Evolutionary conservation across 2,329 filamentous ascomycete genomes (phyloP), one percentile per base, ranked within the genome.

Genomic region (Colletotrichum orbiculare): DNA sequence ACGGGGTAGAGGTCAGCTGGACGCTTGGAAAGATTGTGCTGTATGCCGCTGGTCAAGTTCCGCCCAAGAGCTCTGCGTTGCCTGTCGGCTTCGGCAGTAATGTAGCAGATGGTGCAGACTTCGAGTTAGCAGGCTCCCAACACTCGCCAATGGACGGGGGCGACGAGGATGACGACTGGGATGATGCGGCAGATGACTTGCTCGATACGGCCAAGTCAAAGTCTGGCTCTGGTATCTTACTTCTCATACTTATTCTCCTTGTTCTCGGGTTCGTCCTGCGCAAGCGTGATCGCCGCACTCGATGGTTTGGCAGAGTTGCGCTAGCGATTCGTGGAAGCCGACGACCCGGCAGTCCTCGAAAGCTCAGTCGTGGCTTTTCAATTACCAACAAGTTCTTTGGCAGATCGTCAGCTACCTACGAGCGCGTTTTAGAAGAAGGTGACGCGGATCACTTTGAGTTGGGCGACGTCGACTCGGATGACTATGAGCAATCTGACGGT

Each of bases 51-150:
- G 96, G 93, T 4, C 93, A 97, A 75, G 85, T 99, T 6, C 90
- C 92, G 1, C 86, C 92, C 0, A 78, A 83, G 7, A 83, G 82
- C 2, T 80, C 76, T 1, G 70, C 73, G 2, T 80, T 94, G 2
- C 93, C 94, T 0, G 96, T 99, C 9, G 96, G 96, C 0, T 98
- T 98, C 74, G 96, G 96, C 62, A 93, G 89, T 78, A 99, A 99
- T 73, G 81, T 85, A 43, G 83, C 82, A 8, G 83, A 81, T 6
- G 90, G 93, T 0, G 73, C 82, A 4, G 93, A 97, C 74, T 99
- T 97, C 75, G 93, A 97, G 76, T 89, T 89, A 71, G 93, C 94
- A 0, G 91, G 91, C 9, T 90, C 89, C 5, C 81, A 75, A 59
- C 83, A 77, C 73, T 77, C 76, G 34, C 72, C 73, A 15, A 64